Base-by-base conservation (phyloP, 176 grass and related monocot genomes). In the Cocos nucifera region DNA sequence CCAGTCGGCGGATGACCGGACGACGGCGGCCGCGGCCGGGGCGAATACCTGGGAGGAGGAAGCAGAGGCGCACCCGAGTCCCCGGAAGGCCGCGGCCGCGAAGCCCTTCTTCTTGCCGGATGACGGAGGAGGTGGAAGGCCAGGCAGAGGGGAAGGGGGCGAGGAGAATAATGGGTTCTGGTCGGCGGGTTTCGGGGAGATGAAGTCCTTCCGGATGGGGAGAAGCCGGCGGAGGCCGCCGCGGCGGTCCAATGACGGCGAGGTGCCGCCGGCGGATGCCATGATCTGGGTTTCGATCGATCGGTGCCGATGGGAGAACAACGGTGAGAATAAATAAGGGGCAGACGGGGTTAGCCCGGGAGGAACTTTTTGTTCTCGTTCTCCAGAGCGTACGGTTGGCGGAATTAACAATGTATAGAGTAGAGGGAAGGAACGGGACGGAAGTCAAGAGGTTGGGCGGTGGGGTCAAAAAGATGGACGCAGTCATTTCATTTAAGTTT, bases 41-140 rank as follows among this genome's bases (percentile, higher is more conserved):
- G 39, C 22, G 2, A 62, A 64, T 1, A 8, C 80, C 32, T 59
- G 67, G 1, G 77, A 59, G 8, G 74, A 76, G 30, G 76, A 69
- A 0, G 71, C 66, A 17, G 87, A 89, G 69, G 84, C 17, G 73
- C 91, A 96, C 24, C 91, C 86, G 32, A 96, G 75, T 17, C 86
- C 77, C 54, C 83, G 81, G 54, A 98, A 82, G 51, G 76, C 77
- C 57, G 66, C 85, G 49, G 85, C 82, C 35, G 83, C 75, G 52
- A 63, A 19, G 0, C 74, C 73, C 59, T 59, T 73, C 51, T 66
- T 71, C 49, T 62, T 65, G 14, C 50, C 70, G 6, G 27, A 2
- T 0, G 66, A 48, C 17, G 77, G 25, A 55, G 49, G 2, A 49
- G 66, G 1, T 49, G 50, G 15, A 77, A 48, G 15, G 75, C 23